Conservation (phyloP, 805 yeast species). For the Candida michaelii region DNA sequence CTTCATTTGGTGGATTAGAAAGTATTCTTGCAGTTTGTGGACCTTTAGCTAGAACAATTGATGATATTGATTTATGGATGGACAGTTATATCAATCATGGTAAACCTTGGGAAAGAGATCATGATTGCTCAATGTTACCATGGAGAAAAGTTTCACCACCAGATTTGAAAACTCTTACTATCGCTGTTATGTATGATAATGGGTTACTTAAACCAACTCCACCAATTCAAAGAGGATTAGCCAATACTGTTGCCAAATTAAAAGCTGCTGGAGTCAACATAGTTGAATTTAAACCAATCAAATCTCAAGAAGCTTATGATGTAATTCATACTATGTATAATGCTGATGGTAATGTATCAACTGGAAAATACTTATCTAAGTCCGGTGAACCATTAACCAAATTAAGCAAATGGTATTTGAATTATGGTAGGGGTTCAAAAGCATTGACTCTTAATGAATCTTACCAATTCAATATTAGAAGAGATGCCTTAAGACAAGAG, state of each 20-base stretch:
- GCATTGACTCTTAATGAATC: constrained; percentile 48
- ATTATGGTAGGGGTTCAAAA: constrained; percentile 57
- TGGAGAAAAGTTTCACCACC: constrained; percentile 51
- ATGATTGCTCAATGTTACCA: constrained; percentile 45
- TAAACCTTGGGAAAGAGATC: constrained; percentile 59
- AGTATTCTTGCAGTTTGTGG: constrained; percentile 64
- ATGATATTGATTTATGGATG: constrained; percentile 72
- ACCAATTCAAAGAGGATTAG: constrained; percentile 59
- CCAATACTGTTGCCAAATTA: constrained; percentile 53
- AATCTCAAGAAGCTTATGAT: constrained; percentile 58
- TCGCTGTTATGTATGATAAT: constrained; percentile 64
- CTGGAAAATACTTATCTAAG: constrained; percentile 46
- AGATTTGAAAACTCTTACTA: constrained; percentile 45
- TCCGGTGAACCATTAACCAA: constrained; percentile 72
- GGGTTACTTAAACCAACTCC: constrained; percentile 68
- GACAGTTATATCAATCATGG: constrained; percentile 59
- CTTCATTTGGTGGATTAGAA: constrained; percentile 62
- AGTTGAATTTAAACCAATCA: constrained; percentile 56
- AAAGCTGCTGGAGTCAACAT: constrained; percentile 57
- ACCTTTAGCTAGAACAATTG: constrained; percentile 63
- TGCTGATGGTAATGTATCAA: constrained; percentile 65
- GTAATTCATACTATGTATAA: constrained; percentile 56
- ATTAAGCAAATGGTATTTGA: constrained; percentile 60
- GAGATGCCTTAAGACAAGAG: constrained; percentile 60
- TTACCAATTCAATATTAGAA: constrained; percentile 49